Conservation (phyloP, 345 rosid genomes). For the Sonneratia alba region DNA sequence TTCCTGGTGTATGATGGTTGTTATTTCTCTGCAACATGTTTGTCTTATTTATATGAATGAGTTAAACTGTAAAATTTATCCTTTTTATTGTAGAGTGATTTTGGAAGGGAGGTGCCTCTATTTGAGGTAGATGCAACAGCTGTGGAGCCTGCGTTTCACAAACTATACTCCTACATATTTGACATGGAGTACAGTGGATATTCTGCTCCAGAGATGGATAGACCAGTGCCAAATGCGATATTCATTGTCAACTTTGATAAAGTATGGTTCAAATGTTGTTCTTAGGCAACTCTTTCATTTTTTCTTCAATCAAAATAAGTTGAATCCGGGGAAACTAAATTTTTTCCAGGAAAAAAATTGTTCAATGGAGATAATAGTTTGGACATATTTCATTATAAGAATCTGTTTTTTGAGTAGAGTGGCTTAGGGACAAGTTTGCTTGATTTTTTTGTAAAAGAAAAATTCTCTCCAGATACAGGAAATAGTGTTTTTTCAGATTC, state of each 20-base stretch:
- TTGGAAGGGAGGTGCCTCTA: conserved; percentile 84
- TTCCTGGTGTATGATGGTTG: conserved; percentile 7
- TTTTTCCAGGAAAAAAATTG: background rate
- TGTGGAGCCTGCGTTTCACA: conserved; percentile 71
- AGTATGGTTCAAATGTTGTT: conserved; percentile 32
- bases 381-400: background rate
- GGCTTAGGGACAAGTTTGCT: background rate
- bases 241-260: conserved; percentile 92
- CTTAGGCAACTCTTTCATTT: conserved; percentile 2
- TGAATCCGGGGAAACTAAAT: background rate
- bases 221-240: conserved; percentile 79
- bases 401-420: background rate
- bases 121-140: conserved; percentile 86
- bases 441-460: background rate
- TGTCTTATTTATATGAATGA: background rate
- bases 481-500: background rate
- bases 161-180: conserved; percentile 70
- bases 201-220: conserved; percentile 46
- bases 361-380: background rate
- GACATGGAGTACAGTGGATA: conserved; percentile 44
- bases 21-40: background rate
- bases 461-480: background rate
- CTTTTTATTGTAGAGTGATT: conserved; percentile 42
- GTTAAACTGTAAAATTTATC: conserved; percentile 4
- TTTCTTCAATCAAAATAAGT: background rate